Evolutionary conservation across 176 grass and related monocot genomes (phyloP).

Genomic region (Juncus effusus): DNA sequence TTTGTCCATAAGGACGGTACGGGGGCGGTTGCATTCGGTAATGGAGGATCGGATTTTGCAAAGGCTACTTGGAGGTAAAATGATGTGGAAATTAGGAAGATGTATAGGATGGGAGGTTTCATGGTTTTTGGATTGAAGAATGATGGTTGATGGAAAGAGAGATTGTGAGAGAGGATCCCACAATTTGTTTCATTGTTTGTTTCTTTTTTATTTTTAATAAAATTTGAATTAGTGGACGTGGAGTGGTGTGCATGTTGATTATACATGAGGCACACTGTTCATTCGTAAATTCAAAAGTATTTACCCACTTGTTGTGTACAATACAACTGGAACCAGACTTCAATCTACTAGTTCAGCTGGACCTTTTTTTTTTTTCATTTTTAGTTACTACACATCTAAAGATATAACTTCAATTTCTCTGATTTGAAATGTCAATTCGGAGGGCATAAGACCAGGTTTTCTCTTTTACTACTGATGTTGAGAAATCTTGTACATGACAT

Average conservation of each 20-base stretch:
- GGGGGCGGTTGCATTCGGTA: background rate
- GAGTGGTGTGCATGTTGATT: conserved; percentile 1
- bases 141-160: conserved; percentile 16
- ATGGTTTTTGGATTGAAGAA: conserved; percentile 8
- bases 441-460: no score
- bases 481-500: no score
- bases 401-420: no score
- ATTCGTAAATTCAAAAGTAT: no score
- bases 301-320: no score
- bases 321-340: no score
- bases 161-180: background rate
- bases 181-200: conserved; percentile 11
- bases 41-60: conserved; percentile 12
- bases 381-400: no score
- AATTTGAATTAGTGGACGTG: conserved; percentile 11
- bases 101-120: background rate
- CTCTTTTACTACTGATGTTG: no score
- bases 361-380: no score
- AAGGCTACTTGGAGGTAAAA: conserved; percentile 19
- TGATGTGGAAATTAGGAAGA: conserved; percentile 14
- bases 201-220: background rate
- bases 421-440: no score
- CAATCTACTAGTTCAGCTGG: no score
- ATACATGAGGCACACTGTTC: background rate
- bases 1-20: conserved; percentile 19